Percentiles rank a stretch among this genome's conserved stretches.
These are phyloP conservation scores for Medakamo hakoo DNA, from an alignment of 139 green algal species.

Conservation along the genomic window DNA sequence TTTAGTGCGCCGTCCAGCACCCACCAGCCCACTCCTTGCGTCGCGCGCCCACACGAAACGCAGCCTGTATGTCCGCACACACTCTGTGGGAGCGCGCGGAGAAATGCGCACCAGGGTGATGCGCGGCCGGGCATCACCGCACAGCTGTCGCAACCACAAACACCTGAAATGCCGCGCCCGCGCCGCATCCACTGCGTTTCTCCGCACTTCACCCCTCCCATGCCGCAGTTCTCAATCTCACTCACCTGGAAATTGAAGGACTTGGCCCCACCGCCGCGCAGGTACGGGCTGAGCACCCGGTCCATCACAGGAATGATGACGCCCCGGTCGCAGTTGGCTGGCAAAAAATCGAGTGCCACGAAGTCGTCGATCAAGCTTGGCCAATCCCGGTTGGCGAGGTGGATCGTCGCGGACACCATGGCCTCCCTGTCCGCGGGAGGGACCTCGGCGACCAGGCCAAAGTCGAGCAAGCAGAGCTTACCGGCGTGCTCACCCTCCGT, in stretches of 20 bases:
- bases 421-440: conserved; percentile 37
- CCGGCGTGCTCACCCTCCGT: conserved; percentile 51
- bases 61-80: too few relatives aligned
- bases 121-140: too few relatives aligned
- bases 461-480: conserved; percentile 72
- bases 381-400: conserved; percentile 67
- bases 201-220: too few relatives aligned
- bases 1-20: too few relatives aligned
- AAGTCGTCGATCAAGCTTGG: conserved; percentile 65
- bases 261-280: conserved; percentile 58
- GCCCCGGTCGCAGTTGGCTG: conserved; percentile 25
- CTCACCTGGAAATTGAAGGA: conserved; percentile 52
- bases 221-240: too few relatives aligned
- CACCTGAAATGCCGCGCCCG: too few relatives aligned
- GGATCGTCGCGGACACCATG: conserved; percentile 60
- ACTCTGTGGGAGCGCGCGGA: too few relatives aligned
- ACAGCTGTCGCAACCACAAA: too few relatives aligned
- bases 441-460: conserved; percentile 68
- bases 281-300: conserved; percentile 54
- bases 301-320: conserved; percentile 63
- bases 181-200: too few relatives aligned
- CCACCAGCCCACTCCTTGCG: too few relatives aligned
- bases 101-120: too few relatives aligned
- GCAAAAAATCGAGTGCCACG: conserved; percentile 61
- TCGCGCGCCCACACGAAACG: too few relatives aligned